These are phyloP conservation scores for Asclepias syriaca DNA, from an alignment of 257 asterid species.

Conservation along the genomic window DNA sequence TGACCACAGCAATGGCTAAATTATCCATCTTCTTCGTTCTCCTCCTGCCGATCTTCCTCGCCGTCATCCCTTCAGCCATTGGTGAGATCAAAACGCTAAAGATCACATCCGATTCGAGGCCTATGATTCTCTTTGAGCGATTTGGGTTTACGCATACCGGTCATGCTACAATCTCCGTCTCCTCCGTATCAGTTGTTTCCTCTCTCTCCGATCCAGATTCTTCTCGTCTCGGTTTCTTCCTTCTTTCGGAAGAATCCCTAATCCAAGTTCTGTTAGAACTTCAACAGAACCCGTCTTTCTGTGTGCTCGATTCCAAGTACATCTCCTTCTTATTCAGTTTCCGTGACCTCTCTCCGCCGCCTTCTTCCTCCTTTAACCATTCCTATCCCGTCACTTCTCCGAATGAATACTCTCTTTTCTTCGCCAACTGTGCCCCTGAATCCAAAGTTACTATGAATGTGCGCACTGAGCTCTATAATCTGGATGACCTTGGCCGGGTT, in stretches of 20 bases:
- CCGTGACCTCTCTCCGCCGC: slow-evolving; percentile 83
- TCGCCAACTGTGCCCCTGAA: slow-evolving; percentile 89
- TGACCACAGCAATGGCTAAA: slow-evolving; percentile 42
- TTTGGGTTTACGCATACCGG: slow-evolving; percentile 96
- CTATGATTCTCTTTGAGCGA: slow-evolving; percentile 88
- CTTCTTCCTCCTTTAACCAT: slow-evolving; percentile 53
- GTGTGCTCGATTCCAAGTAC: slow-evolving; percentile 77
- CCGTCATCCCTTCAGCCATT: slow-evolving; percentile 33
- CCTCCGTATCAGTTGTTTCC: slow-evolving; percentile 66
- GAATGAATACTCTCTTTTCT: slow-evolving; percentile 78
- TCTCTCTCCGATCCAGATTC: slow-evolving; percentile 45
- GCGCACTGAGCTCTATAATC: slow-evolving; percentile 74
- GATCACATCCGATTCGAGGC: slow-evolving; percentile 60
- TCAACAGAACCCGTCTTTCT: slow-evolving; percentile 62
- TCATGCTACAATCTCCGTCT: slow-evolving; percentile 56
- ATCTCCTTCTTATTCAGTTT: slow-evolving; percentile 58
- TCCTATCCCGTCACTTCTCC: slow-evolving; percentile 72
- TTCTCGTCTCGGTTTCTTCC: slow-evolving; percentile 75
- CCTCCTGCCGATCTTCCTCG: slow-evolving; percentile 29
- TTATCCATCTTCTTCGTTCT: slow-evolving; percentile 22
- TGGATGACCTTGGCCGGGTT: slow-evolving; percentile 52
- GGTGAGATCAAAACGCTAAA: slow-evolving; percentile 79
- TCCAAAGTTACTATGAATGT: slow-evolving; percentile 84
- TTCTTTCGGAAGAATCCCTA: slow-evolving; percentile 71
- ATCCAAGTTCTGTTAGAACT: slow-evolving; percentile 78